These are phyloP conservation scores for Tricharina praecox DNA, from an alignment of 495 filamentous ascomycete species.

Conservation along the genomic window DNA sequence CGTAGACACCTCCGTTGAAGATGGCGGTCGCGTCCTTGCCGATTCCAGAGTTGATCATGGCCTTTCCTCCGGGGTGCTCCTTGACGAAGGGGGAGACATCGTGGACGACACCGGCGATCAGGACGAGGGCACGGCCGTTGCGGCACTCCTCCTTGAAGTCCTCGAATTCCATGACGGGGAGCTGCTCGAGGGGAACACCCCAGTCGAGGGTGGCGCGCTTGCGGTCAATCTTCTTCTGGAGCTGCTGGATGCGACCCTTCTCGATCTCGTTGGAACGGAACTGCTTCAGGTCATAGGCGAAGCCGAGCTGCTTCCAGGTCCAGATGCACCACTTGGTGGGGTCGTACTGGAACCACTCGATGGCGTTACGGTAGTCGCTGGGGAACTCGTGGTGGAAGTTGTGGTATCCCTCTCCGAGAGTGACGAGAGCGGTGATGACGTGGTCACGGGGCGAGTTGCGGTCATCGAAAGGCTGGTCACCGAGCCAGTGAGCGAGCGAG, in stretches of 20 bases:
- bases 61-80: slow-evolving; percentile 92
- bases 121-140: slow-evolving; percentile 72
- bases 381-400: slow-evolving; percentile 99
- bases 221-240: slow-evolving; percentile 98
- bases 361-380: slow-evolving; percentile 95
- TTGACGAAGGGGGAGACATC: slow-evolving; percentile 90
- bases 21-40: slow-evolving; percentile 97
- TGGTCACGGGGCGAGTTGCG: slow-evolving; percentile 96
- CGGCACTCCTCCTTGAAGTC: slow-evolving; percentile 78
- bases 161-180: slow-evolving; percentile 94
- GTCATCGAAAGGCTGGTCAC: slow-evolving; percentile 97
- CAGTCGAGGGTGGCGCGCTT: slow-evolving; percentile 84
- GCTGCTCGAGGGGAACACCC: slow-evolving; percentile 83
- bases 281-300: slow-evolving; percentile 90
- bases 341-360: slow-evolving; percentile 96
- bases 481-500: slow-evolving; percentile 96
- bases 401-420: slow-evolving; percentile 95
- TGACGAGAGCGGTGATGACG: slow-evolving; percentile 85
- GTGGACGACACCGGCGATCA: slow-evolving; percentile 88
- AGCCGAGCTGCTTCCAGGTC: slow-evolving; percentile 79
- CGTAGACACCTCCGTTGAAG: slow-evolving; percentile 98
- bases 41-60: slow-evolving; percentile 77
- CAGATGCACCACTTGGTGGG: slow-evolving; percentile 98
- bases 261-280: slow-evolving; percentile 98
- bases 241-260: slow-evolving; percentile 92